Evolutionary conservation across 2,329 filamentous ascomycete species (phyloP).

Genomic region (Fusarium verticillioides): DNA sequence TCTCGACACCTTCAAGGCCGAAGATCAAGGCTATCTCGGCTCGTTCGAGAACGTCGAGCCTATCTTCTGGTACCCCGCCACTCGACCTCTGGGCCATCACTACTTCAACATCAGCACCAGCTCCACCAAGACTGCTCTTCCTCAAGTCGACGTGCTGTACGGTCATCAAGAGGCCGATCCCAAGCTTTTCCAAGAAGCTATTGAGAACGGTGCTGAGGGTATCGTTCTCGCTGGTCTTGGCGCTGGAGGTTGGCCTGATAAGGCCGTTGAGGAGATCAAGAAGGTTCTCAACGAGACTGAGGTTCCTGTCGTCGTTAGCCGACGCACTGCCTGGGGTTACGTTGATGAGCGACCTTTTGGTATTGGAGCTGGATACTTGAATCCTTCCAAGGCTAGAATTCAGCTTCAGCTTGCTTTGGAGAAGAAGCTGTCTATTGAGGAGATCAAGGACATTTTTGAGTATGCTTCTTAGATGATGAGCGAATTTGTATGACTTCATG

Average conservation of each 20-base stretch:
- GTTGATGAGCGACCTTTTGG: conserved; percentile 53
- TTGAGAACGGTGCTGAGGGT: conserved; percentile 60
- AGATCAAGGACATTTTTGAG: conserved; percentile 33
- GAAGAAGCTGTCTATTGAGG: conserved; percentile 9
- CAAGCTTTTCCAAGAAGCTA: conserved; percentile 57
- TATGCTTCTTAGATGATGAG: background rate
- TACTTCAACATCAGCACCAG: conserved; percentile 53
- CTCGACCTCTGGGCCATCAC: conserved; percentile 57
- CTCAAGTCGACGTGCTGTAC: conserved; percentile 66
- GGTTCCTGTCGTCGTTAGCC: conserved; percentile 60
- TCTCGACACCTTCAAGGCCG: conserved; percentile 68
- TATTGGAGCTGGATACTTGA: conserved; percentile 60
- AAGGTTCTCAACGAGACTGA: conserved; percentile 56
- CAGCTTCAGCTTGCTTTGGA: conserved; percentile 56
- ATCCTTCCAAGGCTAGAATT: conserved; percentile 65
- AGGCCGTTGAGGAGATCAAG: conserved; percentile 53
- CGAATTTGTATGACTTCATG: background rate
- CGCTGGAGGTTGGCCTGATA: conserved; percentile 59
- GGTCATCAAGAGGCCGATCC: conserved; percentile 62
- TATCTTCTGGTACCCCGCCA: conserved; percentile 67
- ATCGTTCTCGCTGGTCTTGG: conserved; percentile 67
- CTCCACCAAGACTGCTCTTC: conserved; percentile 51
- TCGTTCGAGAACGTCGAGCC: conserved; percentile 67
- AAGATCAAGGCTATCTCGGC: conserved; percentile 67
- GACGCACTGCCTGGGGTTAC: conserved; percentile 61